phyloP scores from a whole-genome alignment of 495 filamentous ascomycete species.

The Chaetomium cochliodes region DNA sequence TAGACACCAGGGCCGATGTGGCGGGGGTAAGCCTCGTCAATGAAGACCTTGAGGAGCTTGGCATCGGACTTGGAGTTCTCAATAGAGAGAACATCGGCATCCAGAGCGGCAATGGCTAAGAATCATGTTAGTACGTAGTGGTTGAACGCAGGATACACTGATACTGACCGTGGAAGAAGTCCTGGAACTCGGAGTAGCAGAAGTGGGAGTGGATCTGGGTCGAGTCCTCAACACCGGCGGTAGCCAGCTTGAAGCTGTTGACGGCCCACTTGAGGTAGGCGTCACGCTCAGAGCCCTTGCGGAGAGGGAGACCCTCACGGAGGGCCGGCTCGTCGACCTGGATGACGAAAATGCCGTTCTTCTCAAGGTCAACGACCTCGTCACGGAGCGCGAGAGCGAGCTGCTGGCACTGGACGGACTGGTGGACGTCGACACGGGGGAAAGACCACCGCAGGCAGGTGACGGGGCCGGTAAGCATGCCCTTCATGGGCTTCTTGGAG shows the following conservation, averaged over 20 bases:
- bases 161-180: conserved; percentile 80
- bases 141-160: background rate
- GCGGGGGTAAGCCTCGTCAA: conserved; percentile 90
- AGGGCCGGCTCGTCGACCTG: conserved; percentile 99
- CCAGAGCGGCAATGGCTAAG: conserved; percentile 85
- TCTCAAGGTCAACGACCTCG: conserved; percentile 96
- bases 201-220: conserved; percentile 99
- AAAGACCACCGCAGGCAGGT: conserved; percentile 99
- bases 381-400: conserved; percentile 96
- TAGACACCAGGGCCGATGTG: conserved; percentile 99
- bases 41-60: conserved; percentile 97
- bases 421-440: conserved; percentile 98
- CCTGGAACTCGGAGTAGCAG: conserved; percentile 99
- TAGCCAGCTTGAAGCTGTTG: conserved; percentile 91
- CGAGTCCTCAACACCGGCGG: conserved; percentile 82
- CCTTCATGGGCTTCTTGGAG: conserved; percentile 99
- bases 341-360: conserved; percentile 93
- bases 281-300: conserved; percentile 84
- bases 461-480: conserved; percentile 98
- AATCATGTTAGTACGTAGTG: background rate
- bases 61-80: conserved; percentile 99
- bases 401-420: conserved; percentile 97
- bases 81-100: conserved; percentile 96
- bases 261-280: conserved; percentile 96
- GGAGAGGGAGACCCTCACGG: conserved; percentile 97